These are phyloP conservation scores for Candida montana DNA, from an alignment of 805 yeast species.

Conservation along the genomic window DNA sequence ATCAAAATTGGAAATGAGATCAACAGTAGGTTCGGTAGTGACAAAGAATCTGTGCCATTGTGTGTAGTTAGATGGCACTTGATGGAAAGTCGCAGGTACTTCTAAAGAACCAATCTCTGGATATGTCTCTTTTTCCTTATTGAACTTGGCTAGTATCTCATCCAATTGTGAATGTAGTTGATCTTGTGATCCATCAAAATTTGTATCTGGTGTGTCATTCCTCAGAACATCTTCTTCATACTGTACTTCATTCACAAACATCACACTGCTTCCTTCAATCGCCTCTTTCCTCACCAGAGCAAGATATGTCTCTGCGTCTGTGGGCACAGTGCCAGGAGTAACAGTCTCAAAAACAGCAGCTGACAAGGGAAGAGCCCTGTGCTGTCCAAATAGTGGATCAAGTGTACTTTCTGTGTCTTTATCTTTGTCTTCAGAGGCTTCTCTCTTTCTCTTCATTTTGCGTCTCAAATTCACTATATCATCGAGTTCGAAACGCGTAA, in stretches of 20 bases:
- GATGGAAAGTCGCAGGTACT: constrained; percentile 5
- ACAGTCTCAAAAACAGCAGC: constrained; percentile 12
- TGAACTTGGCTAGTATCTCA: constrained; percentile 5
- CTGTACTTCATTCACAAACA: constrained; percentile 7
- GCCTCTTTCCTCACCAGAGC: constrained; percentile 23
- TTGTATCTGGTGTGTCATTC: too few species aligned
- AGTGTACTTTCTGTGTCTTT: background rate
- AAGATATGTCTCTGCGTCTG: constrained; percentile 23
- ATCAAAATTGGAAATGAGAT: constrained; percentile 17
- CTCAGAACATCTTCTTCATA: constrained; percentile 4
- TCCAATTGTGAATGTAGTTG: background rate
- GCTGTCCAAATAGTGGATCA: constrained; percentile 9
- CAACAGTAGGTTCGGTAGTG: constrained; percentile 12
- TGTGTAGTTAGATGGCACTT: constrained; percentile 12
- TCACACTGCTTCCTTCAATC: constrained; percentile 11
- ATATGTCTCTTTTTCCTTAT: constrained; percentile 5
- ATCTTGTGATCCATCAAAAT: too few species aligned
- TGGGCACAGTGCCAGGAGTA: constrained; percentile 16
- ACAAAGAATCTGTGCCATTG: constrained; percentile 21
- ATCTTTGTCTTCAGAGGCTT: background rate
- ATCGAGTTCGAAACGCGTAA: background rate
- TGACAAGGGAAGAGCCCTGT: constrained; percentile 22
- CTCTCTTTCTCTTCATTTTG: constrained; percentile 1
- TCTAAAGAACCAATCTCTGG: constrained; percentile 7
- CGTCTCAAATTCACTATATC: too few species aligned